Conservation (phyloP, 352 stramenopile genomes). For the Poterioochromonas sp. region DNA sequence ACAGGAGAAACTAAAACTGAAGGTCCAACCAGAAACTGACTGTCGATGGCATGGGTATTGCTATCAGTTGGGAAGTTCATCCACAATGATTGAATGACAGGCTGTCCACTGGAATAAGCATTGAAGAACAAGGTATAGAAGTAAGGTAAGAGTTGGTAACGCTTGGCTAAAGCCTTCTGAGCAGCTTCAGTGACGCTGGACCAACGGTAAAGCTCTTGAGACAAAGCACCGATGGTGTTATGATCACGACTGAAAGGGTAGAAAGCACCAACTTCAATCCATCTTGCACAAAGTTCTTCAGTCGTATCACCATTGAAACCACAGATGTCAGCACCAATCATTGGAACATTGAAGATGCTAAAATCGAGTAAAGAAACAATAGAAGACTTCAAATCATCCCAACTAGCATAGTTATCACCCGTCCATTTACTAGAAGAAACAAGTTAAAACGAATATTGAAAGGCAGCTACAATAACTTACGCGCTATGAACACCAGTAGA, state of each 20-base stretch:
- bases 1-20: slow-evolving; percentile 67
- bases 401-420: slow-evolving; percentile 54
- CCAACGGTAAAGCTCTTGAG: slow-evolving; percentile 60
- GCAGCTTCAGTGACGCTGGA: slow-evolving; percentile 56
- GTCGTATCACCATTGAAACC: slow-evolving; percentile 51
- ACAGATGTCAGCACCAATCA: slow-evolving; percentile 59
- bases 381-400: slow-evolving; percentile 62
- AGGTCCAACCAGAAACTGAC: slow-evolving; percentile 61
- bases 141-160: slow-evolving; percentile 65
- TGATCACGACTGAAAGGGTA: slow-evolving; percentile 66
- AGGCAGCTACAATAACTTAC: too few relatives aligned
- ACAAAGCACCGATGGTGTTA: slow-evolving; percentile 43
- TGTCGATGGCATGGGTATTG: slow-evolving; percentile 47
- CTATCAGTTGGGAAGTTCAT: slow-evolving; percentile 47
- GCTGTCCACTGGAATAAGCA: slow-evolving; percentile 48
- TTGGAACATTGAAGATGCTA: slow-evolving; percentile 61
- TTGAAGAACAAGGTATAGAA: slow-evolving; percentile 67
- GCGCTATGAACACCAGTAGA: slow-evolving; percentile 55
- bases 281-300: slow-evolving; percentile 62
- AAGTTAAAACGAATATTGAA: too few relatives aligned
- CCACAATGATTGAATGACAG: slow-evolving; percentile 46
- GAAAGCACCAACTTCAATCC: slow-evolving; percentile 65
- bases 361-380: slow-evolving; percentile 62
- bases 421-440: slow-evolving; percentile 62
- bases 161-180: slow-evolving; percentile 54